A percentile compares a stretch with the other conserved stretches of the same genome.
Conservation (phyloP, 106 monocot genomes). For the Chionographis japonica region DNA sequence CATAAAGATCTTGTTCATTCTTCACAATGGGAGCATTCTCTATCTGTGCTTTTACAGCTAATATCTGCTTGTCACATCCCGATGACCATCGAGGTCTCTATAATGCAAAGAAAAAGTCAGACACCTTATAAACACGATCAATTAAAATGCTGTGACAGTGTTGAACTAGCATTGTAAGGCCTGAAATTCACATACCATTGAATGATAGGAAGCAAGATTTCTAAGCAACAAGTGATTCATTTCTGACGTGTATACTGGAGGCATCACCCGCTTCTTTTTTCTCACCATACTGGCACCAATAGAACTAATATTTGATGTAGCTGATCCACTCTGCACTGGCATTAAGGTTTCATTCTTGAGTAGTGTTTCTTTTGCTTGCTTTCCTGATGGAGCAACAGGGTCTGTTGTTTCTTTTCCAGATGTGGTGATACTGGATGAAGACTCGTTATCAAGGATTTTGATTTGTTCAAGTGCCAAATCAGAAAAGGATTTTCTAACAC, state of each 20-base stretch:
- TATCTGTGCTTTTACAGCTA: constrained; percentile 39
- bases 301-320: neutral
- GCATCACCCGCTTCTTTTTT: constrained; percentile 14
- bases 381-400: neutral
- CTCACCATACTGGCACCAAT: neutral
- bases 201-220: constrained; percentile 32
- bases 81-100: constrained; percentile 48
- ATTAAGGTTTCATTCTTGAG: neutral
- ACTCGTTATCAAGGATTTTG: neutral
- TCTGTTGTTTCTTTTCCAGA: neutral
- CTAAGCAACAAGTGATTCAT: constrained; percentile 23
- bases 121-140: neutral
- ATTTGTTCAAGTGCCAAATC: neutral
- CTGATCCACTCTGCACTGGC: neutral
- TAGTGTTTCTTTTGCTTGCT: neutral
- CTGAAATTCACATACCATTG: constrained; percentile 19
- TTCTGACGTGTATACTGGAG: constrained; percentile 28
- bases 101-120: constrained; percentile 3
- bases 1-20: constrained; percentile 35
- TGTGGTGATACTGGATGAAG: neutral
- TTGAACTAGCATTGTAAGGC: no score
- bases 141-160: no score
- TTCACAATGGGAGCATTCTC: constrained; percentile 32
- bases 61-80: constrained; percentile 36
- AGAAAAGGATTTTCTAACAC: neutral